A percentile compares a stretch with the other conserved stretches of the same genome.
Conservation (phyloP, 805 yeast genomes). For the Zygosaccharomyces pseudorouxii region DNA sequence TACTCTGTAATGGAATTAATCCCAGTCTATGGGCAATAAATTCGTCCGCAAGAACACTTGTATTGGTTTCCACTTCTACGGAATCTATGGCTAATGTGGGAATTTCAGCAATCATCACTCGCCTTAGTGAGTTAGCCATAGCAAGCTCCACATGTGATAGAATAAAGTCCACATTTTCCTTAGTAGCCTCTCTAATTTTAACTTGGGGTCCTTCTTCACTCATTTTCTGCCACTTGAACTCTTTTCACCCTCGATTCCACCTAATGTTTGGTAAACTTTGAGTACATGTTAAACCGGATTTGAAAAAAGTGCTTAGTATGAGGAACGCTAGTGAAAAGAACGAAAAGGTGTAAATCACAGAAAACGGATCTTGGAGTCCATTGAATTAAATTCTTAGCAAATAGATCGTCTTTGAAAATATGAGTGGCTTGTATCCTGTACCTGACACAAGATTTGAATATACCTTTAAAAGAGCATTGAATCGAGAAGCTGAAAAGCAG, state of each 20-base stretch:
- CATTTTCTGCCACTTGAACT: constrained; percentile 15
- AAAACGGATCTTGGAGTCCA: background rate
- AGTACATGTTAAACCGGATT: background rate
- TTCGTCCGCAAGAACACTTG: constrained; percentile 95
- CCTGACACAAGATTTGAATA: constrained; percentile 71
- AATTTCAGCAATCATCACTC: constrained; percentile 92
- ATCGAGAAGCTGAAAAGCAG: constrained; percentile 25
- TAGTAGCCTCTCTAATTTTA: constrained; percentile 79
- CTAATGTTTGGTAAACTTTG: background rate
- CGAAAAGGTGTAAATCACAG: background rate
- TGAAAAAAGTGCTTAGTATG: background rate
- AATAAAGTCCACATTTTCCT: constrained; percentile 87
- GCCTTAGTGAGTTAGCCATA: constrained; percentile 84
- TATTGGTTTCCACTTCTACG: constrained; percentile 88
- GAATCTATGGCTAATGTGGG: constrained; percentile 96
- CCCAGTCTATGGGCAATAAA: constrained; percentile 93
- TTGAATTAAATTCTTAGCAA: background rate
- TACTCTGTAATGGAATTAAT: constrained; percentile 79
- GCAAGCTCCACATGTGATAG: constrained; percentile 82
- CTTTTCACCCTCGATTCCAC: background rate
- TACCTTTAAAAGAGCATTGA: constrained; percentile 45
- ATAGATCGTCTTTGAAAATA: constrained; percentile 1
- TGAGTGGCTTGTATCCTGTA: constrained; percentile 31
- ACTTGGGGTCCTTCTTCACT: constrained; percentile 58
- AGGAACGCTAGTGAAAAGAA: background rate